These are phyloP conservation scores for Salvia sclarea DNA, from an alignment of 305 asterid species.

Conservation along the genomic window DNA sequence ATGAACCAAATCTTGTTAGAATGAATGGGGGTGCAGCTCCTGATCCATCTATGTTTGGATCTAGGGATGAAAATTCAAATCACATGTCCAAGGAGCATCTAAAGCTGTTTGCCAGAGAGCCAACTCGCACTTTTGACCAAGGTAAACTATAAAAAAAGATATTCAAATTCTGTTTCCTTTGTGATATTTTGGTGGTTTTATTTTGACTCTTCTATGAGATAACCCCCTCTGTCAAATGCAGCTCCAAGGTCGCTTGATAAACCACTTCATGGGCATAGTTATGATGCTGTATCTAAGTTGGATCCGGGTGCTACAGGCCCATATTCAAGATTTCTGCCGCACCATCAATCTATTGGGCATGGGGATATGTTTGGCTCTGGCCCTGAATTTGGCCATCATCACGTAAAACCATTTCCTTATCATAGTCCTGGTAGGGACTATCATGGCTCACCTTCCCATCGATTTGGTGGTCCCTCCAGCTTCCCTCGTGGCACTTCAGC, in stretches of 20 bases:
- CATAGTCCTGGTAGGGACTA: slow-evolving; percentile 61
- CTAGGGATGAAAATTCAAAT: slow-evolving; percentile 56
- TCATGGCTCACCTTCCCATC: slow-evolving; percentile 51
- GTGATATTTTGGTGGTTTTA: neutral
- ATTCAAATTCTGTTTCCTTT: slow-evolving; percentile 1
- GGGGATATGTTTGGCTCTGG: slow-evolving; percentile 49
- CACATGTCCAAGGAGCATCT: slow-evolving; percentile 44
- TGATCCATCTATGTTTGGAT: slow-evolving; percentile 46
- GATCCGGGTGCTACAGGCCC: slow-evolving; percentile 50
- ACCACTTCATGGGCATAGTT: slow-evolving; percentile 42
- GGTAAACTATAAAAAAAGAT: slow-evolving; percentile 44
- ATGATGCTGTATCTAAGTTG: slow-evolving; percentile 49
- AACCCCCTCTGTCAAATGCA: slow-evolving; percentile 34
- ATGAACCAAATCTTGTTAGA: slow-evolving; percentile 41
- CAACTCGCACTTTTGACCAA: slow-evolving; percentile 51
- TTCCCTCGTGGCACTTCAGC: slow-evolving; percentile 41
- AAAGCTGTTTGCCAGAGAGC: slow-evolving; percentile 47
- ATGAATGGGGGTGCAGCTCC: slow-evolving; percentile 48
- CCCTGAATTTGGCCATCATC: slow-evolving; percentile 55
- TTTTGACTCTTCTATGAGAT: slow-evolving; percentile 1
- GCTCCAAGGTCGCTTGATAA: slow-evolving; percentile 50
- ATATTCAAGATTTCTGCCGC: slow-evolving; percentile 54
- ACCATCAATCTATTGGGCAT: slow-evolving; percentile 51
- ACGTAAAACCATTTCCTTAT: slow-evolving; percentile 44
- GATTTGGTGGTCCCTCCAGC: slow-evolving; percentile 47